Evolutionary conservation across 495 filamentous ascomycete genomes (phyloP), one percentile per base, ranked within the genome.

Genomic region (Tuber brumale): DNA sequence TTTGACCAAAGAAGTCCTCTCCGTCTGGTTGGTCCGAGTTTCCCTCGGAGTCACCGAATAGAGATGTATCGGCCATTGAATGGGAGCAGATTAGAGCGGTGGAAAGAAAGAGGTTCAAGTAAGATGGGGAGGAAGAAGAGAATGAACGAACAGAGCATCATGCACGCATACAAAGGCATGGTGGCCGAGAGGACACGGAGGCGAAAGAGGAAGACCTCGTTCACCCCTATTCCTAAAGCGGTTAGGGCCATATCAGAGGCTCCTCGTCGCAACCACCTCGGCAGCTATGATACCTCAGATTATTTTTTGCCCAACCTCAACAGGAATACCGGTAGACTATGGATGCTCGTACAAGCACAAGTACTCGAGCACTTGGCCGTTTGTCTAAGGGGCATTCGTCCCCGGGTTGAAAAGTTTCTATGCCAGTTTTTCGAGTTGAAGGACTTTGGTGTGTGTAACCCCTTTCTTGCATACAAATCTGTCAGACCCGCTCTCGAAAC

Each of bases 1-100:
- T 79, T 78, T 88, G 86, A 51, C 85, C 82, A 74, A 88, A 88
- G 71, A 88, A 87, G 69, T 78, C 82, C 31, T 84, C 86, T 69
- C 85, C 86, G 5, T 82, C 84, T 37, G 46, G 21, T n/a, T 51
- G 46, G n/a, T 21, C 21, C 21, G 46, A 51, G 46, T 86, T 86
- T 2, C 85, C 85, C 16, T 85, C 85, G 8, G 84, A 72, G 10
- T 80, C 77, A 51, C 81, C 84, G 37, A 76, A 83, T 79, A 85
- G 46, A 51, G 46, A 51, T 23, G 21, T n/a, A 51, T 57, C 9
- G 9, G 51, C 51, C 51, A 57, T 57, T 57, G 51, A 27, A 27
- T 12, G 51, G n/a, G 51, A 23, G n/a, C 27, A 57, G 27, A 57
- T 57, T 27, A 57, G 51, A 23, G 51, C 14, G 2, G 23, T 23